Conservation (phyloP, 1,284 basidiomycete genomes). For the Rhodotorula sp. region DNA sequence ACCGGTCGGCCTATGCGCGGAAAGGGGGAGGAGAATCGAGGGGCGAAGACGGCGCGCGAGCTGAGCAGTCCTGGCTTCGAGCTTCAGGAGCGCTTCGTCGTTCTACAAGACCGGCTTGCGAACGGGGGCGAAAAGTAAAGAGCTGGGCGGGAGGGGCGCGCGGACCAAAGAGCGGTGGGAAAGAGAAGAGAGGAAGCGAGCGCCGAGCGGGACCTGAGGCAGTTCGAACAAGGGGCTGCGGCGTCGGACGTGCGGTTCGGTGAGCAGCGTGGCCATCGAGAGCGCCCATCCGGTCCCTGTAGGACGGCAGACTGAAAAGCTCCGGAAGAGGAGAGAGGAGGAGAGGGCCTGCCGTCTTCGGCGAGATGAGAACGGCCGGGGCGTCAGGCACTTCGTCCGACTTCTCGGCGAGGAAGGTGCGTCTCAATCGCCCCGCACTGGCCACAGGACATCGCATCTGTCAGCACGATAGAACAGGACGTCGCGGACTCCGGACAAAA, state of each 20-base stretch:
- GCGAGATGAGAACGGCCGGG: neutral
- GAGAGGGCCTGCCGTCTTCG: neutral
- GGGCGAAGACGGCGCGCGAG: neutral
- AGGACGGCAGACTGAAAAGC: neutral
- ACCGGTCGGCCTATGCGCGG: neutral
- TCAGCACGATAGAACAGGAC: too few relatives aligned
- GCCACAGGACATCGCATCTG: too few relatives aligned
- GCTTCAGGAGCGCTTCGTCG: slow-evolving; percentile 1
- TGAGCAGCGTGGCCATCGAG: neutral
- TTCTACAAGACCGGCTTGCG: slow-evolving; percentile 1
- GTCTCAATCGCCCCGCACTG: neutral
- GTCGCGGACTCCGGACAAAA: too few relatives aligned
- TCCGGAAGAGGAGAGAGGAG: neutral
- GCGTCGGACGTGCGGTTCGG: neutral
- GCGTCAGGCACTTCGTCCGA: neutral
- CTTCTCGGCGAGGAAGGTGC: neutral
- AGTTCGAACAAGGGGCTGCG: neutral
- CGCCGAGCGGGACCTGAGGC: neutral
- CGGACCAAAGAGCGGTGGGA: neutral
- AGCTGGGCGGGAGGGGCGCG: neutral
- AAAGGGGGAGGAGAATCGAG: neutral
- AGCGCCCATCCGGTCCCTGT: neutral
- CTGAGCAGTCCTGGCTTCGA: neutral
- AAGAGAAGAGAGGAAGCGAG: neutral
- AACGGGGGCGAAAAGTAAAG: slow-evolving; percentile 3